Conservation (phyloP, 2,329 filamentous ascomycete species). For the Chaetomium sp. region DNA sequence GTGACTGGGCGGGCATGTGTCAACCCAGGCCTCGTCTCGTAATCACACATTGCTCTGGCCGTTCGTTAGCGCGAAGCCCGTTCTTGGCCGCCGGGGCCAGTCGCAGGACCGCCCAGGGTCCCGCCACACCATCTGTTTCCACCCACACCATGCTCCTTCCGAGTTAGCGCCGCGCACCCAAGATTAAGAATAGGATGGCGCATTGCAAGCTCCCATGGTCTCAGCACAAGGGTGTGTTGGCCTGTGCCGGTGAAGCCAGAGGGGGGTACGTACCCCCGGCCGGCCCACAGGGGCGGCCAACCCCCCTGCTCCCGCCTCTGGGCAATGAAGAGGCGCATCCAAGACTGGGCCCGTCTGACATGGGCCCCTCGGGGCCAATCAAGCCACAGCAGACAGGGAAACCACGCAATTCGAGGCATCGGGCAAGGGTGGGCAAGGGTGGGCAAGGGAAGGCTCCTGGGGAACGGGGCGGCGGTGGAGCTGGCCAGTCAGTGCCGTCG, state of each 20-base stretch:
- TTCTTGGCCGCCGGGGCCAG: conserved; percentile 31
- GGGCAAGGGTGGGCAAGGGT: conserved; percentile 18
- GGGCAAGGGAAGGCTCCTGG: conserved; percentile 18
- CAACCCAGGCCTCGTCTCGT: conserved; percentile 53
- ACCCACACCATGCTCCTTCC: conserved; percentile 40
- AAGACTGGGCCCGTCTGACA: conserved; percentile 32
- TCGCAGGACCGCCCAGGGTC: conserved; percentile 17
- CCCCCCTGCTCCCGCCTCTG: conserved; percentile 18
- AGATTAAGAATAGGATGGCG: conserved; percentile 50
- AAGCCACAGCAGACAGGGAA: conserved; percentile 30
- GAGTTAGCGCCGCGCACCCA: conserved; percentile 32
- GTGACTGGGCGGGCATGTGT: conserved; percentile 44
- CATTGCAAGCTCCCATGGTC: conserved; percentile 39
- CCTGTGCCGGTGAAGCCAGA: conserved; percentile 28
- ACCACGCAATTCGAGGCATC: conserved; percentile 34
- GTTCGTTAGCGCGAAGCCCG: conserved; percentile 33
- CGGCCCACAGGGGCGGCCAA: conserved; percentile 16
- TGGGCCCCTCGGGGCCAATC: conserved; percentile 34
- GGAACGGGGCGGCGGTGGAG: conserved; percentile 35
- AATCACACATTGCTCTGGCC: conserved; percentile 45
- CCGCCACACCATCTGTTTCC: conserved; percentile 32
- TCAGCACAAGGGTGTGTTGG: conserved; percentile 23
- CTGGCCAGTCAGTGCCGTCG: conserved; percentile 22
- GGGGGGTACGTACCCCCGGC: conserved; percentile 25
- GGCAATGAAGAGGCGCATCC: conserved; percentile 25